Evolutionary conservation across 805 yeast species (phyloP), one percentile per base, ranked within the genome.

Genomic region (Wickerhamiella kurtzmanii): DNA sequence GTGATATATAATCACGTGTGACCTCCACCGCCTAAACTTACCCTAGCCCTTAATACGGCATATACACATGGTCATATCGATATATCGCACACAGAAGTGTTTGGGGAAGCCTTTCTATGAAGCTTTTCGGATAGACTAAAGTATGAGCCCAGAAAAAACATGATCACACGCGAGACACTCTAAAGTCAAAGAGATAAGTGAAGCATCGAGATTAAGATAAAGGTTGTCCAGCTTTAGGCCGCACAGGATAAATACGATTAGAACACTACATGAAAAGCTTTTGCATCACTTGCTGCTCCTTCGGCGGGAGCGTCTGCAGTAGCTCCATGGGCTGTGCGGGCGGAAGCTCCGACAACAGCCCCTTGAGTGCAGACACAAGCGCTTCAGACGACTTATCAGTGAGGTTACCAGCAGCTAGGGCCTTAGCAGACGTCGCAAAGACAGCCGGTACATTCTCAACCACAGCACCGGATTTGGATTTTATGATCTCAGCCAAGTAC

Each of bases 401-500:
- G 41, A 88, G 70, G 1, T 88, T 68, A 21, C 73, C 75, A 57
- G 76, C 76, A n/a, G 74, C 67, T 45, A 88, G 64, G 1, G 95
- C 94, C 63, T 80, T 83, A 22, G 85, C 69, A 6, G 87, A 80
- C 40, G 74, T 67, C 46, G 80, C 84, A 37, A 86, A 74, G 9
- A 80, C 75, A 51, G 73, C 71, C 15, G 81, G 79, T 4, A 77
- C 63, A 50, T 79, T 78, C 1, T 61, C 61, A 17, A 65, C 60
- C 35, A 84, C 74, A 3, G 74, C 67, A 6, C 80, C 74, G 51
- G 85, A 87, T 45, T 75, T 73, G 45, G 71, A 72, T 44, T 79
- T 80, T 38, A 87, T 80, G 58, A 88, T 68, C 50, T 80, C 82
- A 6, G 79, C 67, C 53, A 88, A 68, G 60, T 85, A 88, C 55